Percentiles rank a stretch among this genome's conserved stretches.
These are phyloP conservation scores for Wickerhamomyces bovis DNA, from an alignment of 805 yeast species.

Conservation along the genomic window DNA sequence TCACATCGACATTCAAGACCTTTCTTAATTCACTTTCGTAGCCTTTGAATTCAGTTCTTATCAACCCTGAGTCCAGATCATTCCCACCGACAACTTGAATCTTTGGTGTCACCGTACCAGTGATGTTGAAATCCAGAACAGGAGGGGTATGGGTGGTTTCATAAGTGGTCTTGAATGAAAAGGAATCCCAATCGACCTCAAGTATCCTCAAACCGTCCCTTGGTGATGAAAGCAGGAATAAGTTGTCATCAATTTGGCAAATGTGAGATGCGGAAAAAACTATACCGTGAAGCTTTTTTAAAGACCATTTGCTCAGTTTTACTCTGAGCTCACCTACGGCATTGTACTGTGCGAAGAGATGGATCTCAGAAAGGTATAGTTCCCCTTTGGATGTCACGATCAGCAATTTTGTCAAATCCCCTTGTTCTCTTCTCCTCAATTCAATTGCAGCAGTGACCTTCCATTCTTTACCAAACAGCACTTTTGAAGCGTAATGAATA, in stretches of 20 bases:
- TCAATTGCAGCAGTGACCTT: conserved; percentile 1
- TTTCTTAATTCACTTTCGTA: not conserved
- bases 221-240: conserved; percentile 7
- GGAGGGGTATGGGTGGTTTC: conserved; percentile 9
- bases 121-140: conserved; percentile 18
- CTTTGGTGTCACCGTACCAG: conserved; percentile 17
- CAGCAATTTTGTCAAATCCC: not conserved
- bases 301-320: conserved; percentile 4
- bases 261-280: not conserved
- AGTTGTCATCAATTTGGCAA: conserved; percentile 1
- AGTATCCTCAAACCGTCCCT: conserved; percentile 5
- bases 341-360: not conserved
- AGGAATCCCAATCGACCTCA: not conserved
- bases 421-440: not conserved
- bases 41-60: conserved; percentile 20
- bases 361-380: not conserved
- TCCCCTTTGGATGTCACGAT: conserved; percentile 1
- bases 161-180: not conserved
- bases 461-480: not conserved
- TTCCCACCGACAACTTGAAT: conserved; percentile 21
- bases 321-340: not conserved
- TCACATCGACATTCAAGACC: not conserved
- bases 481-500: not conserved
- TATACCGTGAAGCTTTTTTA: not conserved
- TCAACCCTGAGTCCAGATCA: conserved; percentile 14